Conservation (phyloP, 768 basidiomycete species). For the Russula sp. region DNA sequence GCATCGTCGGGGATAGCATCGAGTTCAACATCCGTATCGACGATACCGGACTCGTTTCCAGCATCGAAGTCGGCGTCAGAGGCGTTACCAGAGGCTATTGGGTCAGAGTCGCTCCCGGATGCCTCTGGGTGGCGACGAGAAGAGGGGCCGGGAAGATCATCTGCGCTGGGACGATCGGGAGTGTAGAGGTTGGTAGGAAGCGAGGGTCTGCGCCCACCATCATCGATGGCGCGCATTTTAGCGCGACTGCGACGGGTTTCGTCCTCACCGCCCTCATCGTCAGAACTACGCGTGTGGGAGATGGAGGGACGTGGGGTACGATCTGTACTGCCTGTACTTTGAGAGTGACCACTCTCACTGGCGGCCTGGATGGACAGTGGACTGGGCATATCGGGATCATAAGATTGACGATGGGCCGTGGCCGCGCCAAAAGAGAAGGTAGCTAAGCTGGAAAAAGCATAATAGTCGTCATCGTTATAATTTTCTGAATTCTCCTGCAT, state of each 20-base stretch:
- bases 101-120: constrained; percentile 15
- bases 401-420: constrained; percentile 24
- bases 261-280: constrained; percentile 35
- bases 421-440: constrained; percentile 40
- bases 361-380: constrained; percentile 31
- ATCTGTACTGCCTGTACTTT: constrained; percentile 31
- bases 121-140: constrained; percentile 4
- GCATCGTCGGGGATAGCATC: constrained; percentile 13
- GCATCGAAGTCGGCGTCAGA: constrained; percentile 17
- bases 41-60: constrained; percentile 15
- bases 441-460: constrained; percentile 36
- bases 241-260: constrained; percentile 31
- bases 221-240: constrained; percentile 42
- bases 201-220: constrained; percentile 37
- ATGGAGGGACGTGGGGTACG: constrained; percentile 44
- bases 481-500: constrained; percentile 25
- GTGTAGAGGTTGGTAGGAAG: constrained; percentile 33
- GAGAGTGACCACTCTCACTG: constrained; percentile 20
- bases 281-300: constrained; percentile 27
- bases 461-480: constrained; percentile 24
- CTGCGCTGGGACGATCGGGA: constrained; percentile 11
- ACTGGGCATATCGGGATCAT: constrained; percentile 33
- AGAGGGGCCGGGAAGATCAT: neutral
- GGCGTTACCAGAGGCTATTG: neutral
- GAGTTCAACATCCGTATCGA: constrained; percentile 23